phyloP scores from a whole-genome alignment of 768 basidiomycete species.

The Termitomyces sp. region DNA sequence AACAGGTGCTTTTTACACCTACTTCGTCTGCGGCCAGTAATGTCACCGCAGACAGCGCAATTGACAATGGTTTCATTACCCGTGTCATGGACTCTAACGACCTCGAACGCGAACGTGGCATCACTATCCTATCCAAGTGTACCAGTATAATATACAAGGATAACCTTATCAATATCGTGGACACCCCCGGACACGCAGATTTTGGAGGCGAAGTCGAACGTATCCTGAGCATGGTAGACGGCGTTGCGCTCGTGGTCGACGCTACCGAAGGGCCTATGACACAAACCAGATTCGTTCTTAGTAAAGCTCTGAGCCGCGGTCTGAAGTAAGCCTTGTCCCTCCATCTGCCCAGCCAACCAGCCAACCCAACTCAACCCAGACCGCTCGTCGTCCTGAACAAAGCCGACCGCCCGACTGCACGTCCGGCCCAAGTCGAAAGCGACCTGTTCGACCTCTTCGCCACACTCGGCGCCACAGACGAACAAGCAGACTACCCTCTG shows the following conservation, averaged over 20 bases:
- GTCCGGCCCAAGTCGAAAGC: constrained; percentile 43
- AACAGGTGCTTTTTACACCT: constrained; percentile 32
- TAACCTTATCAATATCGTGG: constrained; percentile 54
- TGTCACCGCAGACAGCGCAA: constrained; percentile 28
- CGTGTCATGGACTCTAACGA: constrained; percentile 52
- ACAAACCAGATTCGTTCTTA: constrained; percentile 52
- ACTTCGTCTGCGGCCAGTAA: constrained; percentile 22
- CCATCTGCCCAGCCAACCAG: background rate
- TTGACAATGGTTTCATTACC: constrained; percentile 37
- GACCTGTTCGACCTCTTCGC: constrained; percentile 51
- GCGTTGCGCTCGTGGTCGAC: constrained; percentile 57
- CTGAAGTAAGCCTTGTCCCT: constrained; percentile 28
- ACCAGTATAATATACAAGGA: constrained; percentile 48
- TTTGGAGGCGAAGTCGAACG: constrained; percentile 64
- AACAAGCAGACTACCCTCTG: constrained; percentile 48
- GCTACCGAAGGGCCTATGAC: constrained; percentile 62
- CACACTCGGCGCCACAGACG: constrained; percentile 46
- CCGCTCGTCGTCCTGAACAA: constrained; percentile 52
- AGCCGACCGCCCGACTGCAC: constrained; percentile 40
- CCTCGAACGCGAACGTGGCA: constrained; percentile 56
- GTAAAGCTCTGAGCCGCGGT: constrained; percentile 41
- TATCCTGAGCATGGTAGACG: constrained; percentile 59
- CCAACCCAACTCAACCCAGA: constrained; percentile 16
- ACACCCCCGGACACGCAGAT: constrained; percentile 62
- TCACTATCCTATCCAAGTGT: constrained; percentile 59